Conservation (phyloP, 352 stramenopile genomes). For the Globisporangium rhizosaccharum region DNA sequence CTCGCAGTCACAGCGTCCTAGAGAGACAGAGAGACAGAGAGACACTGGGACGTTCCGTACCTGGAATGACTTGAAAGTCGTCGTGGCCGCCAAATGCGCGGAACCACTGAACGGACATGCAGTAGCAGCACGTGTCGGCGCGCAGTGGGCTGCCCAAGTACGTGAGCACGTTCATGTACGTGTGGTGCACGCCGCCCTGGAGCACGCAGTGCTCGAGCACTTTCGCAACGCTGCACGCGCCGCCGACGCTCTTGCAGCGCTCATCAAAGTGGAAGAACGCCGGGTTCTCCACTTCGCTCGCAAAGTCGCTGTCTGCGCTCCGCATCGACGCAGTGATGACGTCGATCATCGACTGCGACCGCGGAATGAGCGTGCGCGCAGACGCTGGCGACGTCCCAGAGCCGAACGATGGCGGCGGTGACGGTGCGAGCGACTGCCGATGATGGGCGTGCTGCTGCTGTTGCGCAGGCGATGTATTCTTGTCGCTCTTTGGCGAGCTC, state of each 20-base stretch:
- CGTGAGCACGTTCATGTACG: slow-evolving; percentile 74
- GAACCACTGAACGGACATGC: slow-evolving; percentile 70
- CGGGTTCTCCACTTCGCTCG: slow-evolving; percentile 31
- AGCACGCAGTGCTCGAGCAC: slow-evolving; percentile 71
- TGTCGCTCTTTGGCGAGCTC: slow-evolving; percentile 19
- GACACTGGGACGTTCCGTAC: too few species aligned
- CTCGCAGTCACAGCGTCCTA: too few species aligned
- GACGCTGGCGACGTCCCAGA: not conserved
- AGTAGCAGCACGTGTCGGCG: slow-evolving; percentile 63
- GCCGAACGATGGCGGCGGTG: slow-evolving; percentile 10
- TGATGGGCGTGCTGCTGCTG: not conserved
- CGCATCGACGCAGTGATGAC: slow-evolving; percentile 12
- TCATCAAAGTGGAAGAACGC: slow-evolving; percentile 48
- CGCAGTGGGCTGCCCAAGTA: slow-evolving; percentile 60
- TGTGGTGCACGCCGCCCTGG: slow-evolving; percentile 81
- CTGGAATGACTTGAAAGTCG: slow-evolving; percentile 67
- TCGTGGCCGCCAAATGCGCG: slow-evolving; percentile 51
- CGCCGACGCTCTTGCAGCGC: slow-evolving; percentile 47
- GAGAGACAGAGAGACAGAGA: too few species aligned
- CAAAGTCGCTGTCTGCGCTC: not conserved
- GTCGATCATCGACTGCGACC: slow-evolving; percentile 14
- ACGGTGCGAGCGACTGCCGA: slow-evolving; percentile 22
- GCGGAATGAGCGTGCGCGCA: slow-evolving; percentile 8
- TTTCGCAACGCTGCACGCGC: slow-evolving; percentile 46
- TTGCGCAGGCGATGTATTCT: not conserved